Percentiles rank a stretch among this genome's conserved stretches.
phyloP scores from a whole-genome alignment of 352 stramenopile species.

The Globisporangium nunn region DNA sequence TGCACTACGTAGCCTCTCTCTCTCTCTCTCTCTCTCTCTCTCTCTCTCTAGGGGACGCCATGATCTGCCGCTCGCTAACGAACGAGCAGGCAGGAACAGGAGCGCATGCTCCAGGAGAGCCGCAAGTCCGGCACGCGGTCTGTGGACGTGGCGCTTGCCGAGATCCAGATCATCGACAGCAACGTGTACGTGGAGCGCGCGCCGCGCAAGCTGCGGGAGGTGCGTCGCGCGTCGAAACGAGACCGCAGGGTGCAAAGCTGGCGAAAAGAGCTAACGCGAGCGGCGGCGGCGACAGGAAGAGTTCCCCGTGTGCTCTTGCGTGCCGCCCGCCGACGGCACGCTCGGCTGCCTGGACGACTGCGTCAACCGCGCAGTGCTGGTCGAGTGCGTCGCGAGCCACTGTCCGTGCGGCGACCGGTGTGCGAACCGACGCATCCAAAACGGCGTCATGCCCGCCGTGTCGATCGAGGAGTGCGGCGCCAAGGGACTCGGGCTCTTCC shows the following conservation, averaged over 20 bases:
- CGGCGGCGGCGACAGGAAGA: constrained; percentile 45
- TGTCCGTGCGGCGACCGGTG: constrained; percentile 62
- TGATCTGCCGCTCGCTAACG: background rate
- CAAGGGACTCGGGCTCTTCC: constrained; percentile 56
- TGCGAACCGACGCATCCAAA: constrained; percentile 74
- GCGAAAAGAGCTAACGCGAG: background rate
- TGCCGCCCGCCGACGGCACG: constrained; percentile 21
- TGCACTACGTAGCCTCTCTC: too few species aligned
- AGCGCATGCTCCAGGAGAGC: constrained; percentile 41
- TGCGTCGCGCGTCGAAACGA: constrained; percentile 11
- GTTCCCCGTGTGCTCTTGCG: constrained; percentile 53
- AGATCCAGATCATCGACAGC: constrained; percentile 58
- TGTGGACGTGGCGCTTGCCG: constrained; percentile 57
- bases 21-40: background rate
- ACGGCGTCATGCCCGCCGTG: constrained; percentile 38
- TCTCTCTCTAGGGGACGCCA: background rate
- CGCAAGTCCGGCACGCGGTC: constrained; percentile 59
- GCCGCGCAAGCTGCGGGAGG: constrained; percentile 36
- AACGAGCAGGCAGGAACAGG: constrained; percentile 22
- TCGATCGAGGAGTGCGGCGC: constrained; percentile 48
- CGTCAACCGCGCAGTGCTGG: constrained; percentile 63
- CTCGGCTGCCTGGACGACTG: constrained; percentile 68
- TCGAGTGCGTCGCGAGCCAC: constrained; percentile 53
- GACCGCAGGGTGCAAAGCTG: too few species aligned
- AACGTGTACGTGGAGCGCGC: constrained; percentile 77